Conservation (phyloP, 192 early-diverging fungal genomes). For the Allomyces macrogynus region DNA sequence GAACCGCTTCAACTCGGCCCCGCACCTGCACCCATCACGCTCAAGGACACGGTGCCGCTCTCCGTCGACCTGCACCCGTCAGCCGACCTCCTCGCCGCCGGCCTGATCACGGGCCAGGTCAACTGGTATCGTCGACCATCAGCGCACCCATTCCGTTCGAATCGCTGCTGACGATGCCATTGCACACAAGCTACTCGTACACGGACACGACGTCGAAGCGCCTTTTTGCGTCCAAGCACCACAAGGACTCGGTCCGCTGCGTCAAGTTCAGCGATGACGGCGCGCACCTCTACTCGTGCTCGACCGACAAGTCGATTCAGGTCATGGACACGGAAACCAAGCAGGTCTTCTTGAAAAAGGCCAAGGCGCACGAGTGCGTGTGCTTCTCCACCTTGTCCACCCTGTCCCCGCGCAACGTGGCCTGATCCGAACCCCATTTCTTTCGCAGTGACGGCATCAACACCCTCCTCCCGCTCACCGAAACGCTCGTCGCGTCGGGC, state of each 20-base stretch:
- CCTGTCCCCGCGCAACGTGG: too few species aligned
- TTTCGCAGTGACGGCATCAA: conserved; percentile 52
- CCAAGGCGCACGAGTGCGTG: conserved; percentile 64
- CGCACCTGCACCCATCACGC: neutral
- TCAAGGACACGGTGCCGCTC: conserved; percentile 2
- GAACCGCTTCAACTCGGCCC: too few species aligned
- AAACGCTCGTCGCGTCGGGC: conserved; percentile 67
- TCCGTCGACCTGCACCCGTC: conserved; percentile 46
- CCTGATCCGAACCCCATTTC: neutral
- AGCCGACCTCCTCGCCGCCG: conserved; percentile 40
- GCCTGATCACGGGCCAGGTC: conserved; percentile 52
- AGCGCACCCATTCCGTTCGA: neutral
- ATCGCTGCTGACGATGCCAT: neutral
- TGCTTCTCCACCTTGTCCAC: neutral
- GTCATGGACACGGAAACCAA: conserved; percentile 57
- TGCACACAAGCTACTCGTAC: conserved; percentile 10
- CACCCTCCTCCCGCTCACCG: conserved; percentile 42
- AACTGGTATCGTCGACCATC: conserved; percentile 27
- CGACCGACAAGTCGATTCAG: conserved; percentile 67
- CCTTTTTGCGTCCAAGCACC: conserved; percentile 31
- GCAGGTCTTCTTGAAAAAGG: conserved; percentile 41
- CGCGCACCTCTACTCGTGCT: conserved; percentile 39
- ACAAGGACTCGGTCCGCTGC: conserved; percentile 73
- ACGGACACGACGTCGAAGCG: conserved; percentile 14
- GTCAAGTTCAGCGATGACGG: conserved; percentile 66